Evolutionary conservation across 257 asterid species (phyloP), one percentile per base, ranked within the genome.

Genomic region (Capsicum chinense): DNA sequence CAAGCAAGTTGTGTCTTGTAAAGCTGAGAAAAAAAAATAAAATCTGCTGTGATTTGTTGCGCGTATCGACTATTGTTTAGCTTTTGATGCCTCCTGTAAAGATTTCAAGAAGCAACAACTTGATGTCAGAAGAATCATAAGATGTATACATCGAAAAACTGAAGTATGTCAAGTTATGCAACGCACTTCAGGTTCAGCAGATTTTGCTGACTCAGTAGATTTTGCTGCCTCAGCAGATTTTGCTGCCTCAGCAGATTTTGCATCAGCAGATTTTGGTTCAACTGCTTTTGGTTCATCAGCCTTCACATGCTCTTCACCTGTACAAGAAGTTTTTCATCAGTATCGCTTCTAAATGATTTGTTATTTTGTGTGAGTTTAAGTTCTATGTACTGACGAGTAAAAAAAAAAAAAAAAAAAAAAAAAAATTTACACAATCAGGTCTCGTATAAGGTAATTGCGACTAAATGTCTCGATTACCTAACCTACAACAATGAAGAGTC

Each of bases 291-390:
- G 16, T 86, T 92, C 97, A 82, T 93, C 95, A 42, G 86, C 84
- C 84, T 94, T 94, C 52, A 90, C 19, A 85, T 85, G 88, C 84
- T 93, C 97, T 85, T 94, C 98, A 79, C 97, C 98, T 92, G 91
- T 76, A 85, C 19, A 10, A 11, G 74, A 74, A 60, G 42, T 8
- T 7, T 5, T 39, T 16, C 39, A 42, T 19, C 21, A 82, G n/a
- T 15, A 12, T 44, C n/a, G 44, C 0, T 66, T 66, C 4, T 6
- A 0, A 52, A 66, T 48, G 33, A 37, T 37, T 69, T 69, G 1
- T 7, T 37, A 26, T 15, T 1, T 69, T 39, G 54, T 7, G 13
- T 0, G 8, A 69, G 78, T 69, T 68, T 69, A 69, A 50, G 48
- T 44, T 44, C 48, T 44, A 44, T 39, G 44, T 39, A 39, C 44